Base-by-base conservation (phyloP, 2,329 filamentous ascomycete genomes). In the Talaromyces albobiverticillius region DNA sequence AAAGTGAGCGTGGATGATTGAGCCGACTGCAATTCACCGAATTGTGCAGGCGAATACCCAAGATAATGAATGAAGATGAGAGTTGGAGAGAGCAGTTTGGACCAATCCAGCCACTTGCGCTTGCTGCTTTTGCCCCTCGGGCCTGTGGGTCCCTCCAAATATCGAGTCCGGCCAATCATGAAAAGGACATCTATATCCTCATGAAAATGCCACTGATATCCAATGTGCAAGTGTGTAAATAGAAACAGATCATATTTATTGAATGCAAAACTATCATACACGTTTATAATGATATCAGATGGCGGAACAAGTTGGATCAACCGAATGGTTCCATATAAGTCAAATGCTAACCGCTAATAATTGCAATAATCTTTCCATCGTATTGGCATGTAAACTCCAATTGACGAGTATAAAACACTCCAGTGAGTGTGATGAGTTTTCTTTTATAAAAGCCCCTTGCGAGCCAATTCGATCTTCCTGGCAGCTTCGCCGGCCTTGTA, bases 381-480 rank as follows among this genome's bases (percentile, higher is more conserved):
- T n/a, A 36, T 13, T 16, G 16, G n/a, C 25, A 36, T 36, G 16
- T 36, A 36, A n/a, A 36, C 32, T 36, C n/a, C 32, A 36, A 7
- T 3, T 36, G 34, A 8, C 38, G 11, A 29, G 9, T 7, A 49
- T 40, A 10, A 16, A 40, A 40, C 9, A n/a, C 32, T 5, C 20
- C 14, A 40, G 22, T n/a, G 3, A 46, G 13, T 25, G 20, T 9
- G 8, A 20, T 18, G 20, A 40, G 4, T 0, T 18, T 42, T 29
- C 26, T 14, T 36, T 77, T 62, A 79, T 54, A 79, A 56, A 49
- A 77, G 58, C 16, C 76, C 77, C 62, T 79, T 79, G 56, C 77
- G 70, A 43, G 77, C 76, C 57, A 79, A 61, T 53, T 79, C 77
- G 46, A 79, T 71, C 62, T 79, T 79, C 49, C 77, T 70, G 36